Evolutionary conservation across 306 rosid genomes (phyloP).

Genomic region (Elaeagnus macrophylla): DNA sequence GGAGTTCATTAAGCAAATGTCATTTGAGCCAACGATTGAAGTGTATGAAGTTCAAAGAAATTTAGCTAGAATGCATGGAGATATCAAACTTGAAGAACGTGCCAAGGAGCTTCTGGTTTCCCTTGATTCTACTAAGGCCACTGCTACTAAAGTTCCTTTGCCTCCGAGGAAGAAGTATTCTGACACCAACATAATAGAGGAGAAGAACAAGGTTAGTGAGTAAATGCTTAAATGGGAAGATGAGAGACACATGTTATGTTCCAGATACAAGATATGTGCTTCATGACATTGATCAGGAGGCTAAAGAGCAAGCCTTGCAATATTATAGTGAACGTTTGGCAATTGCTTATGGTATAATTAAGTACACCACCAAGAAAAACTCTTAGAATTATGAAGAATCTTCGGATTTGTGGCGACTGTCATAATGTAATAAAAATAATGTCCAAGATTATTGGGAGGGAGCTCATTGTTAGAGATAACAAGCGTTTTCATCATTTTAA

Average conservation of each 20-base stretch:
- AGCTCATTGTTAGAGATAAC: conserved; percentile 88
- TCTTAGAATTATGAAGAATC: conserved; percentile 84
- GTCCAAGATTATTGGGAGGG: conserved; percentile 87
- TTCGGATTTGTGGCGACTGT: conserved; percentile 90
- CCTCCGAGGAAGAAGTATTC: conserved; percentile 48
- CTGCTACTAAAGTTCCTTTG: conserved; percentile 26
- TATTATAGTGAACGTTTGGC: conserved; percentile 91
- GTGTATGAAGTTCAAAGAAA: conserved; percentile 46
- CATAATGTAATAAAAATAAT: conserved; percentile 86
- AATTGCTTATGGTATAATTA: conserved; percentile 85
- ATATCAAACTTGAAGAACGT: conserved; percentile 67
- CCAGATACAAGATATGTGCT: conserved; percentile 90
- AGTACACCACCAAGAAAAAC: conserved; percentile 93
- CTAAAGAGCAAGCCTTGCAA: conserved; percentile 82
- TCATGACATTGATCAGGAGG: conserved; percentile 87
- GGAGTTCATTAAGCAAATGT: conserved; percentile 57
- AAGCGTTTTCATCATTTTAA: conserved; percentile 91
- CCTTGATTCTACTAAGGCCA: conserved; percentile 39
- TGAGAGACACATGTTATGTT: conserved; percentile 87
- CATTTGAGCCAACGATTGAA: conserved; percentile 32
- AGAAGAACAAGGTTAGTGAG: conserved; percentile 48
- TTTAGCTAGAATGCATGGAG: conserved; percentile 55
- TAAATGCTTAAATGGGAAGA: conserved; percentile 68
- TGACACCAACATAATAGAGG: conserved; percentile 68
- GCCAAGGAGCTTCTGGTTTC: conserved; percentile 37